Evolutionary conservation across 306 rosid genomes (phyloP).

Genomic region (Vigna radiata): DNA sequence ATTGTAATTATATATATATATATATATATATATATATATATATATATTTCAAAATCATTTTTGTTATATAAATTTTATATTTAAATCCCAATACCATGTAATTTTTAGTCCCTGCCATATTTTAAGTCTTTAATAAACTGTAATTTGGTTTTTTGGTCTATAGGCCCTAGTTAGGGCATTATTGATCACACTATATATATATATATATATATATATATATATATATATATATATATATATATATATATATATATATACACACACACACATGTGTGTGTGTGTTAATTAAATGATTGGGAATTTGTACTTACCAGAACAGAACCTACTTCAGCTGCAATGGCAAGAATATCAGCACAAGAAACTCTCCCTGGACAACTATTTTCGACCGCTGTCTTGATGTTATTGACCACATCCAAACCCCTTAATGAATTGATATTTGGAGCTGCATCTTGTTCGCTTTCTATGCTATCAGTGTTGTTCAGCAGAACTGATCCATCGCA

Average conservation of each 20-base stretch:
- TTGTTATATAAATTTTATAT: neutral
- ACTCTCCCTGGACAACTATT: slow-evolving; percentile 49
- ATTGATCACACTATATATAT: too few species aligned
- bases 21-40: neutral
- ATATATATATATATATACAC: too few species aligned
- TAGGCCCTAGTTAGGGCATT: neutral
- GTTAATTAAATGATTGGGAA: neutral
- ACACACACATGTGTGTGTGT: too few species aligned
- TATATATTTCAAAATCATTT: neutral
- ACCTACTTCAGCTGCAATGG: slow-evolving; percentile 56
- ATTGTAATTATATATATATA: neutral
- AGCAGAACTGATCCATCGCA: slow-evolving; percentile 68
- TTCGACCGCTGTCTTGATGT: slow-evolving; percentile 57
- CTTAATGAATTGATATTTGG: slow-evolving; percentile 58
- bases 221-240: too few species aligned
- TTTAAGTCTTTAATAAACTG: neutral
- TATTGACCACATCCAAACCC: slow-evolving; percentile 58
- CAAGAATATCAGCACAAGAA: slow-evolving; percentile 69
- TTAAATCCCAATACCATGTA: too few species aligned
- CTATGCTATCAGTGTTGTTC: slow-evolving; percentile 50
- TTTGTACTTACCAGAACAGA: slow-evolving; percentile 43
- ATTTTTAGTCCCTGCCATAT: neutral
- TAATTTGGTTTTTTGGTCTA: neutral
- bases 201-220: too few species aligned
- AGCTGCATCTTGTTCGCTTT: slow-evolving; percentile 50